Percentiles rank a stretch among this genome's conserved stretches.
Conservation (phyloP, 129 eudicot species). For the Centaurea solstitialis region DNA sequence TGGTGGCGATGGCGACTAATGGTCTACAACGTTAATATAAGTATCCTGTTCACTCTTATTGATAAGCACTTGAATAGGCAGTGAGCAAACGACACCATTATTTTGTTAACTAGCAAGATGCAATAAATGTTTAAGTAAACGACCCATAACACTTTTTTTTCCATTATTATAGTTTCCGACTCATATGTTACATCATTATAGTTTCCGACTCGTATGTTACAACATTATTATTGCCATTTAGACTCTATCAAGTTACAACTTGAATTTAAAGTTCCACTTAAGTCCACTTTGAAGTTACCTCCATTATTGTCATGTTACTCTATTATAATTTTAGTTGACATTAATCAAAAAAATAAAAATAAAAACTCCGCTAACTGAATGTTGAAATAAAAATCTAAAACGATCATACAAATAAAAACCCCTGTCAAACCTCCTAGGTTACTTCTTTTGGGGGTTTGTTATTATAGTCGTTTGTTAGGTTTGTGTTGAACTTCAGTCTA, state of each 20-base stretch:
- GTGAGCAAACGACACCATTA: too few species aligned
- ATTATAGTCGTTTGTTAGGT: too few species aligned
- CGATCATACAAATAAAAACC: neutral
- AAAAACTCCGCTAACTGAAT: neutral
- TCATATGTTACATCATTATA: neutral
- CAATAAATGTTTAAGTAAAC: neutral
- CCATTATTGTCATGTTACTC: neutral
- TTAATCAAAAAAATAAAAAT: neutral
- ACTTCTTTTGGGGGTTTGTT: too few species aligned
- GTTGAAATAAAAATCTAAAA: neutral
- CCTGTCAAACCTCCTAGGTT: too few species aligned
- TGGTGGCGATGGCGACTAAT: too few species aligned
- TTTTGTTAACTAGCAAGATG: neutral
- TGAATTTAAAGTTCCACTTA: neutral
- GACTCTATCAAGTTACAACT: neutral
- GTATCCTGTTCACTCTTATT: too few species aligned
- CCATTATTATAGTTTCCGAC: neutral
- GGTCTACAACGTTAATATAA: too few species aligned
- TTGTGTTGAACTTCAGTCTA: too few species aligned
- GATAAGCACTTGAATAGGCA: too few species aligned
- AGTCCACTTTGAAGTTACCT: neutral
- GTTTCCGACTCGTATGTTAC: neutral
- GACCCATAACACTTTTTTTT: neutral
- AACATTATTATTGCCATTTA: neutral
- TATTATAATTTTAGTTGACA: neutral